Evolutionary conservation across 371 early-diverging fungal genomes (phyloP), one percentile per base, ranked within the genome.

Genomic region (Amoeboaphelidium occidentale): DNA sequence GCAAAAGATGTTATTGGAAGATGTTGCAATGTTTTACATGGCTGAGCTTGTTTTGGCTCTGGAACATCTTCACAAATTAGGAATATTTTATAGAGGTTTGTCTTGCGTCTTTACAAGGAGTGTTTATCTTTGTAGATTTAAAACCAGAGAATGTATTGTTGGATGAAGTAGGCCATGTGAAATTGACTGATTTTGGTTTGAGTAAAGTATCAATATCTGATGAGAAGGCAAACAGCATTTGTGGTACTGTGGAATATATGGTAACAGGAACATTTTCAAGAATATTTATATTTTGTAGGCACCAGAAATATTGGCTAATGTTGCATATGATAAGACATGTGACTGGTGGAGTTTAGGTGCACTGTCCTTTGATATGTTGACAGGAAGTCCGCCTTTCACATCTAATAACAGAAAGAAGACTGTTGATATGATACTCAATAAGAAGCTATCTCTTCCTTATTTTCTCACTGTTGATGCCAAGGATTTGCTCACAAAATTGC

Each of bases 71-170:
- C 44, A 44, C 20, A 12, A 4, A 12, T 22, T 44, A 12, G 44
- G 44, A 17, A 44, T 44, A 44, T 12, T 44, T 22, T 44, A 44
- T 44, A 10, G 44, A 6, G 6, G 17, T 12, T 17, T 39, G 17
- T 6, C 39, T 17, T 39, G 6, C 14, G 52, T 65, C 13, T 51
- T 61, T 24, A 47, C 63, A 0, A 59, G n/a, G n/a, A n/a, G n/a
- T n/a, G n/a, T n/a, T n/a, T n/a, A n/a, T n/a, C n/a, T n/a, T 63
- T 48, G 48, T 63, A 42, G 66, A 66, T 47, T 47, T 66, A 39
- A 66, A 66, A 49, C 61, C 66, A 27, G 65, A 65, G 45, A 68
- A 68, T 53, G 58, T 68, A 52, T 47, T 68, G 24, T 42, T 68
- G 23, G 57, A 52, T 24, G 43, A 42, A 12, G 25, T 24, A 23